These are phyloP conservation scores for Candolleomyces efflorescens DNA, from an alignment of 768 basidiomycete genomes.

Conservation along the genomic window DNA sequence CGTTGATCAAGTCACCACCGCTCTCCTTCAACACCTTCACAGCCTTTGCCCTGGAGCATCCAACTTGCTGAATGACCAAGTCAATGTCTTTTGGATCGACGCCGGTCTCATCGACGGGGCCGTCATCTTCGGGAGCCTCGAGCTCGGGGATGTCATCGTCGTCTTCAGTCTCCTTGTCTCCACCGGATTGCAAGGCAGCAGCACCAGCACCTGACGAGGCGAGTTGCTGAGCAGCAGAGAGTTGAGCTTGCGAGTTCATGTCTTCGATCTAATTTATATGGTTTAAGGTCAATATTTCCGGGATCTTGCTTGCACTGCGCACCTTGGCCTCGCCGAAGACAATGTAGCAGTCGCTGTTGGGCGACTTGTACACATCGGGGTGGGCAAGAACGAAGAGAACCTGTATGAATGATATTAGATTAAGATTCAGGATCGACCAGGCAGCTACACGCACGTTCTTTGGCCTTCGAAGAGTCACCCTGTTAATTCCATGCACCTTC, in stretches of 20 bases:
- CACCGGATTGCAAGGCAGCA: slow-evolving; percentile 36
- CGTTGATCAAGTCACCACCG: slow-evolving; percentile 93
- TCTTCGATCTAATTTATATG: slow-evolving; percentile 64
- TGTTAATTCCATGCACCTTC: slow-evolving; percentile 87
- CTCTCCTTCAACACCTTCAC: slow-evolving; percentile 87
- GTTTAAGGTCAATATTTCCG: neutral
- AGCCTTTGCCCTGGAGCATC: slow-evolving; percentile 89
- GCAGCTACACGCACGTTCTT: slow-evolving; percentile 67
- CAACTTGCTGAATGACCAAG: slow-evolving; percentile 84
- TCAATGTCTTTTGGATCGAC: slow-evolving; percentile 95
- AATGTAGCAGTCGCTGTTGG: slow-evolving; percentile 97
- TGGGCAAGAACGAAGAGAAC: slow-evolving; percentile 88
- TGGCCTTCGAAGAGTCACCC: slow-evolving; percentile 91
- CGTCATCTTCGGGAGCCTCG: slow-evolving; percentile 79
- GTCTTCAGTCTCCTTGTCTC: slow-evolving; percentile 45
- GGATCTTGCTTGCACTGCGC: slow-evolving; percentile 2
- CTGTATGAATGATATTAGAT: slow-evolving; percentile 29
- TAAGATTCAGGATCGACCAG: neutral
- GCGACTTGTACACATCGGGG: slow-evolving; percentile 97
- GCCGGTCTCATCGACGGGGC: slow-evolving; percentile 78
- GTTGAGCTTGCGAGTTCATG: slow-evolving; percentile 75
- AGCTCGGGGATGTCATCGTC: slow-evolving; percentile 84
- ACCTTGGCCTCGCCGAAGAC: slow-evolving; percentile 98
- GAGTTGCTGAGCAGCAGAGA: slow-evolving; percentile 78
- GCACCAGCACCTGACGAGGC: slow-evolving; percentile 46